Conservation (phyloP, 1,284 basidiomycete genomes). For the Sutorius eximius region DNA sequence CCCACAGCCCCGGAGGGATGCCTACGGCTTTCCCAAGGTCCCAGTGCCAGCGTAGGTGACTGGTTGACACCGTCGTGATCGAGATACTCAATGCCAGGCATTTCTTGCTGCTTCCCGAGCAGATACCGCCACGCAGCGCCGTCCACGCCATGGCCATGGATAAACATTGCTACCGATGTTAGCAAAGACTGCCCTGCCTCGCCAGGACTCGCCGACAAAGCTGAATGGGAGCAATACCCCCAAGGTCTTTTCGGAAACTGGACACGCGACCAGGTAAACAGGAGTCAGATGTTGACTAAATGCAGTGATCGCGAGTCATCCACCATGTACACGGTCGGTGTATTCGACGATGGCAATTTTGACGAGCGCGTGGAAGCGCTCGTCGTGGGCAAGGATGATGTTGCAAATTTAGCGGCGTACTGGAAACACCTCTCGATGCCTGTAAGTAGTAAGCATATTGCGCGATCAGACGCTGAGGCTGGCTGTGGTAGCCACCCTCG, state of each 20-base stretch:
- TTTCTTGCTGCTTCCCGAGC: not conserved
- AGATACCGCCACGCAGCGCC: conserved; percentile 36
- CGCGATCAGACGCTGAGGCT: conserved; percentile 1
- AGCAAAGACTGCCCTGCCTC: not conserved
- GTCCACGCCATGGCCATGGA: conserved; percentile 41
- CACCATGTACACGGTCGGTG: conserved; percentile 41
- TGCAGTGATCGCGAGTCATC: conserved; percentile 30
- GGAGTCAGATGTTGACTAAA: conserved; percentile 39
- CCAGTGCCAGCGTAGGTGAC: conserved; percentile 27
- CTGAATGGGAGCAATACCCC: conserved; percentile 40
- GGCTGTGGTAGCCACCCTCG: conserved; percentile 30
- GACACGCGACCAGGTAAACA: conserved; percentile 43
- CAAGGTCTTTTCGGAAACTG: conserved; percentile 51
- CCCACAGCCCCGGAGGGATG: conserved; percentile 1
- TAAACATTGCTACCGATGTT: conserved; percentile 24
- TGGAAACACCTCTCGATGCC: conserved; percentile 20
- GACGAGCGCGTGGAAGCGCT: conserved; percentile 8
- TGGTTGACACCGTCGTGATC: not conserved
- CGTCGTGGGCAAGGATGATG: conserved; percentile 7
- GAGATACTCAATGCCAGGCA: not conserved
- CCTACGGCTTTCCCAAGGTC: conserved; percentile 10
- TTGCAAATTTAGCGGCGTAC: conserved; percentile 4
- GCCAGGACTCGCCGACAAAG: not conserved
- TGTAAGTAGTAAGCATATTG: conserved; percentile 18
- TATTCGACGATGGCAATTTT: conserved; percentile 38